These are phyloP conservation scores for Globisporangium paroecandrum DNA, from an alignment of 352 stramenopile species.

Conservation along the genomic window DNA sequence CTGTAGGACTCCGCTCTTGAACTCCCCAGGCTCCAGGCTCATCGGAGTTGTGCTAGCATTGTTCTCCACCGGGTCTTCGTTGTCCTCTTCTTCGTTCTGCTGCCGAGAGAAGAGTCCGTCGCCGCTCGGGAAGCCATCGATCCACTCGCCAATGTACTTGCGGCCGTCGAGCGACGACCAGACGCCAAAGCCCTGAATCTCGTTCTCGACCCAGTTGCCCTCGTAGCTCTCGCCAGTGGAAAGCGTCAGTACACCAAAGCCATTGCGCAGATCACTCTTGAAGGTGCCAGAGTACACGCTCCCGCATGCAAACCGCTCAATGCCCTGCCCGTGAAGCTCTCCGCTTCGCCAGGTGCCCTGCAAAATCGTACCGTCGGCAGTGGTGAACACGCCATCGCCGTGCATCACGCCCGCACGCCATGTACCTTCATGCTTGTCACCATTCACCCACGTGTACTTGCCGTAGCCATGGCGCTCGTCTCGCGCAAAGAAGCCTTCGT, in stretches of 20 bases:
- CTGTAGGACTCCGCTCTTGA: constrained; percentile 40
- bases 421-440: constrained; percentile 58
- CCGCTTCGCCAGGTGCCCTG: constrained; percentile 49
- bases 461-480: constrained; percentile 66
- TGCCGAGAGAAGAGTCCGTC: constrained; percentile 49
- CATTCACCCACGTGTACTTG: constrained; percentile 68
- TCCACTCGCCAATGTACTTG: constrained; percentile 58
- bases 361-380: constrained; percentile 27
- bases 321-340: constrained; percentile 36
- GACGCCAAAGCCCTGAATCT: constrained; percentile 60
- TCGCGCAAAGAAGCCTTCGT: constrained; percentile 58
- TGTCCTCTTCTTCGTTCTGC: constrained; percentile 23
- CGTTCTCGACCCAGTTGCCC: constrained; percentile 50
- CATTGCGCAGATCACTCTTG: constrained; percentile 35
- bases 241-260: constrained; percentile 59
- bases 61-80: constrained; percentile 13
- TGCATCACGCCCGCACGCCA: constrained; percentile 63
- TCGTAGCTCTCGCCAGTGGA: constrained; percentile 63
- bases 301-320: constrained; percentile 55
- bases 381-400: constrained; percentile 53
- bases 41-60: neutral
- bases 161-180: constrained; percentile 45
- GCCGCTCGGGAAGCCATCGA: constrained; percentile 46
- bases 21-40: constrained; percentile 35
- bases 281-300: constrained; percentile 60